Evolutionary conservation across 768 basidiomycete genomes (phyloP), one percentile per base, ranked within the genome.

Genomic region (Hericium erinaceus): DNA sequence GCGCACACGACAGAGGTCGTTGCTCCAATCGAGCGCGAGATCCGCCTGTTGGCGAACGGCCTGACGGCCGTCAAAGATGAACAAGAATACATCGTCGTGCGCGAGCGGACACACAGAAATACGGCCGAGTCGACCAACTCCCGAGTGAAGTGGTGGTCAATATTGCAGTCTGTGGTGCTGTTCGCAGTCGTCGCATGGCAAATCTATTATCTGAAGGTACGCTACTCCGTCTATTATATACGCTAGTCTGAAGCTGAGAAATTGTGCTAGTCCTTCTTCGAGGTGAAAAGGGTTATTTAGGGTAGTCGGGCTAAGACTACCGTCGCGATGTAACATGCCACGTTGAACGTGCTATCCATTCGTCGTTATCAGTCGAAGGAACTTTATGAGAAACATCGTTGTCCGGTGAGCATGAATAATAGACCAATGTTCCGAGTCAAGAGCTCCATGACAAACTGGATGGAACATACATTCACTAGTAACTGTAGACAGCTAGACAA

Each of bases 141-240:
- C 40, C 84, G 97, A 40, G 95, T 99, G 55, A 98, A 98, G 74
- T 98, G 93, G 93, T 99, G 97, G 97, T 95, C 93, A 2, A 85
- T 99, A 60, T 69, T 93, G 7, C 97, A 99, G 70, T 80, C 89
- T 4, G 68, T 90, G 41, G 88, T 98, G 20, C 74, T 98, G 57
- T 89, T 98, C 67, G 77, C 83, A 2, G 88, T 97, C 0, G 95
- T 97, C 56, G 95, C 82, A 48, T 98, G 95, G 95, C 97, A 99
- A 73, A 82, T 99, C 57, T 97, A 94, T 73, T 98, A 98, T 74
- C 77, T 99, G 54, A 95, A 98, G 80, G 92, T 85, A 60, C 63
- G 74, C 67, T 26, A 50, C 24, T 16, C 6, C 16, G 26, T 26
- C 40, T 39, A 18, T 46, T 22, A 15, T 55, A 57, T 59, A 65